phyloP scores from a whole-genome alignment of 1,284 basidiomycete species.

The Rhizoctonia solani region DNA sequence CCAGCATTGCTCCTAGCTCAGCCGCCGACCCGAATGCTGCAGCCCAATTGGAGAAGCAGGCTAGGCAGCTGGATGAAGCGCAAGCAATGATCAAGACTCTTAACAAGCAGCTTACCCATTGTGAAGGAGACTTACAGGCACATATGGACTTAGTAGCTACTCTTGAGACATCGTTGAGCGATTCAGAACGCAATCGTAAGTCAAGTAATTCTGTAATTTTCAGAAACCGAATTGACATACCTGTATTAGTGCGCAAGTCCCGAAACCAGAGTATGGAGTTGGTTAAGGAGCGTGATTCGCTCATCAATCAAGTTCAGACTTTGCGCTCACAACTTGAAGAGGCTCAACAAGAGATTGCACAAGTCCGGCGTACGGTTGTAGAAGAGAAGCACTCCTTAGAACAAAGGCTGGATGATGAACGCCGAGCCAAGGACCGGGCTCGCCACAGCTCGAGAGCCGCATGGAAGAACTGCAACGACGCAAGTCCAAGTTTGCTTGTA shows the following conservation, averaged over 20 bases:
- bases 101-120: conserved; percentile 88
- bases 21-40: conserved; percentile 59
- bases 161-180: conserved; percentile 80
- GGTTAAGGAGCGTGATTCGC: conserved; percentile 77
- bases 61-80: conserved; percentile 78
- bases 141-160: conserved; percentile 88
- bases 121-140: conserved; percentile 86
- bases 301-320: conserved; percentile 63
- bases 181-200: conserved; percentile 88
- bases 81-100: conserved; percentile 89
- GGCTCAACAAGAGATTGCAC: conserved; percentile 75
- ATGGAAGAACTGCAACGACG: conserved; percentile 81
- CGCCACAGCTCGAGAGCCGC: conserved; percentile 81
- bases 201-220: conserved; percentile 41
- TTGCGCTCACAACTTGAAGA: conserved; percentile 72
- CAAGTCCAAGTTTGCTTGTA: conserved; percentile 71
- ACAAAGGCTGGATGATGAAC: conserved; percentile 77
- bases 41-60: conserved; percentile 69
- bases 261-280: conserved; percentile 87
- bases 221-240: not conserved
- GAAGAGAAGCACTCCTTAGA: conserved; percentile 86
- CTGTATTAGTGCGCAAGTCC: conserved; percentile 76
- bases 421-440: conserved; percentile 77
- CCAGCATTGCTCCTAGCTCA: conserved; percentile 53
- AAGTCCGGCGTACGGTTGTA: conserved; percentile 74